These are phyloP conservation scores for Pholiota molesta DNA, from an alignment of 768 basidiomycete species.

Conservation along the genomic window DNA sequence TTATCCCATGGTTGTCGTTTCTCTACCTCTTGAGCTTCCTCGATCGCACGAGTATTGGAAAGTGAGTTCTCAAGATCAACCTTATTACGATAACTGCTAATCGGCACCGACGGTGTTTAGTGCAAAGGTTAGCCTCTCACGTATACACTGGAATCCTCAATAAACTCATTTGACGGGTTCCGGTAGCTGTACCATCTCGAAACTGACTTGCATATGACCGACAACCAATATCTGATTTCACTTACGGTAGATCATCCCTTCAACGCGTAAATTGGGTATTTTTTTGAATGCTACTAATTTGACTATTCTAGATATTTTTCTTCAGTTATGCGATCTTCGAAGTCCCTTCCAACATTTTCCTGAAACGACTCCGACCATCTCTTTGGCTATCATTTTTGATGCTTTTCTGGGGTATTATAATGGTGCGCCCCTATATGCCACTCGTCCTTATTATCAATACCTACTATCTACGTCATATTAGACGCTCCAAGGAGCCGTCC, in stretches of 20 bases:
- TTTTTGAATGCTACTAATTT: not conserved
- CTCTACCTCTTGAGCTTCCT: conserved; percentile 76
- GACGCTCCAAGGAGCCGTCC: conserved; percentile 74
- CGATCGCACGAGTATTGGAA: conserved; percentile 55
- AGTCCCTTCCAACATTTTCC: conserved; percentile 74
- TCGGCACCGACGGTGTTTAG: conserved; percentile 24
- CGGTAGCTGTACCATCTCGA: conserved; percentile 66
- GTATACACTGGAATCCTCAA: not conserved
- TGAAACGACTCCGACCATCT: conserved; percentile 75
- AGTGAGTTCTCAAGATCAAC: conserved; percentile 31
- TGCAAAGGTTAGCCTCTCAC: conserved; percentile 44
- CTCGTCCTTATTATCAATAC: not conserved
- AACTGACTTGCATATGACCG: conserved; percentile 57
- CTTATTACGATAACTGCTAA: not conserved
- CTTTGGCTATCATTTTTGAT: conserved; percentile 78
- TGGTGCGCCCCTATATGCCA: conserved; percentile 45
- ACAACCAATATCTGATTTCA: conserved; percentile 65
- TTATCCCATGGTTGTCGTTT: conserved; percentile 74
- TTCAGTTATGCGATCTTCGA: conserved; percentile 76
- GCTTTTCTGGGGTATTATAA: conserved; percentile 75
- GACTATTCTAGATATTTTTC: conserved; percentile 43
- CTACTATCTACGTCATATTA: conserved; percentile 25
- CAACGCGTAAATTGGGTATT: no score
- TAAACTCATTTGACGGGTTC: conserved; percentile 1
- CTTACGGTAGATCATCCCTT: conserved; percentile 43